Evolutionary conservation across 805 yeast species (phyloP).

Genomic region (Candida tallmaniae): DNA sequence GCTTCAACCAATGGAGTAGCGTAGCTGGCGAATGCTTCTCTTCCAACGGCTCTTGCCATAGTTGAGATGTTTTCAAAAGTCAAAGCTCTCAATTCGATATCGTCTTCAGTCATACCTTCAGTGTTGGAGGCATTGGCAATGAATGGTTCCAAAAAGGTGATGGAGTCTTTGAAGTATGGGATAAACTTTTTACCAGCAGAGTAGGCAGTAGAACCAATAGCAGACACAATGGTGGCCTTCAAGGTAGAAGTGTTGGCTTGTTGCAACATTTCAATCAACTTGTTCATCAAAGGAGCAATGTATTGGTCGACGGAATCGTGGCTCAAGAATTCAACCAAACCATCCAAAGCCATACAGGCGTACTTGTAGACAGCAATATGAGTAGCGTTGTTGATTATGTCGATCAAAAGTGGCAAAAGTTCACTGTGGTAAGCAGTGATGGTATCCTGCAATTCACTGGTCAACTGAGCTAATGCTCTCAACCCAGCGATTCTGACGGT

Average conservation of each 20-base stretch:
- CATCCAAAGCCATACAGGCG: slow-evolving; percentile 89
- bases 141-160: slow-evolving; percentile 77
- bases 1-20: slow-evolving; percentile 88
- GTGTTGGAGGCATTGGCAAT: slow-evolving; percentile 62
- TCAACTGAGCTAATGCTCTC: slow-evolving; percentile 71
- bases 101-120: slow-evolving; percentile 82
- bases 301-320: slow-evolving; percentile 79
- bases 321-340: slow-evolving; percentile 85
- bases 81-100: slow-evolving; percentile 84
- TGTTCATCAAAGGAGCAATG: slow-evolving; percentile 85
- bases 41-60: slow-evolving; percentile 95
- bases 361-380: slow-evolving; percentile 80
- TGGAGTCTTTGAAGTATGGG: slow-evolving; percentile 81
- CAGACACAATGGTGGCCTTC: slow-evolving; percentile 81
- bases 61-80: slow-evolving; percentile 93
- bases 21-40: slow-evolving; percentile 77
- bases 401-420: slow-evolving; percentile 80
- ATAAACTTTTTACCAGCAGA: slow-evolving; percentile 86
- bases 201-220: slow-evolving; percentile 95
- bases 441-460: slow-evolving; percentile 78
- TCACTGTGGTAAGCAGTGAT: slow-evolving; percentile 80
- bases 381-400: slow-evolving; percentile 81
- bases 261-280: slow-evolving; percentile 78
- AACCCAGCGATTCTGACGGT: slow-evolving; percentile 84
- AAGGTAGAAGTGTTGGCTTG: slow-evolving; percentile 70